These are phyloP conservation scores for Paecilomyces sp. DNA, from an alignment of 2,329 filamentous ascomycete species.

Conservation along the genomic window DNA sequence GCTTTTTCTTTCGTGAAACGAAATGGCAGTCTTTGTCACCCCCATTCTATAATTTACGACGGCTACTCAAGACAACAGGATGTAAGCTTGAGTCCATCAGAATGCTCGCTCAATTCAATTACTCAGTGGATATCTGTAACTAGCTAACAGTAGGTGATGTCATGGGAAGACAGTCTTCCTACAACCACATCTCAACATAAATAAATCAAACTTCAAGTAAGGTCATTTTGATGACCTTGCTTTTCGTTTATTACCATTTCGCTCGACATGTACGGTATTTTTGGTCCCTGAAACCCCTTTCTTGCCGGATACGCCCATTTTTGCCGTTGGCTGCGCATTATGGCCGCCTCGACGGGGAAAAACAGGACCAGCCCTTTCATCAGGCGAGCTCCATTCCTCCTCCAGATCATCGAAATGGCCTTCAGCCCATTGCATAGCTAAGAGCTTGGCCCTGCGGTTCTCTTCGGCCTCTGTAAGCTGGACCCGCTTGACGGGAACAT, in stretches of 20 bases:
- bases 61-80: background rate
- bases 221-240: background rate
- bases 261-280: background rate
- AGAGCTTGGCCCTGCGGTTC: constrained; percentile 25
- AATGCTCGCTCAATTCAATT: background rate
- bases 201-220: background rate
- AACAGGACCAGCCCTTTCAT: background rate
- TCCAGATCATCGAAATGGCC: constrained; percentile 15
- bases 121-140: background rate
- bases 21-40: too few relatives aligned
- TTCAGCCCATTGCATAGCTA: constrained; percentile 21
- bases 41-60: too few relatives aligned
- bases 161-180: background rate
- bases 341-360: too few relatives aligned
- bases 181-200: background rate
- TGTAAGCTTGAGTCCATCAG: background rate
- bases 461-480: constrained; percentile 15
- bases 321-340: too few relatives aligned
- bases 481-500: constrained; percentile 2
- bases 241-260: background rate
- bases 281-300: background rate
- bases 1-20: too few relatives aligned
- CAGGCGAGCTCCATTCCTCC: constrained; percentile 2
- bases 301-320: too few relatives aligned
- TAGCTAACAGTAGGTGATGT: background rate